Conservation (phyloP, 2,329 filamentous ascomycete genomes). For the Beauveria sp. region DNA sequence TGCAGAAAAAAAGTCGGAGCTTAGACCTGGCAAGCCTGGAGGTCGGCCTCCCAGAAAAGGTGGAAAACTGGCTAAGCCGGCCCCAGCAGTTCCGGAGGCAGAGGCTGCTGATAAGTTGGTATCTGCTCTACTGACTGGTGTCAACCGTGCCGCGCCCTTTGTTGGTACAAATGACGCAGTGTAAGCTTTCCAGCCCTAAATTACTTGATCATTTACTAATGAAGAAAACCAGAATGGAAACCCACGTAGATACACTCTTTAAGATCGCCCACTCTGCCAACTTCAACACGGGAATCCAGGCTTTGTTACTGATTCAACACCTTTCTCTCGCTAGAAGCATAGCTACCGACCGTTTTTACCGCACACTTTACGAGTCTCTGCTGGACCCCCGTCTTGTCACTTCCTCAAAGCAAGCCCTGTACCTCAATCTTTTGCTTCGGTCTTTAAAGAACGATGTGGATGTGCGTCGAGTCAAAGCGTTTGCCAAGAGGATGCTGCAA, state of each 20-base stretch:
- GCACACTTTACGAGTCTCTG: conserved; percentile 89
- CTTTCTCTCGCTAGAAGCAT: conserved; percentile 73
- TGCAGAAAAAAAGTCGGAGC: conserved; percentile 14
- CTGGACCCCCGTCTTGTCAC: conserved; percentile 80
- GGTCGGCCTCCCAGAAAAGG: conserved; percentile 19
- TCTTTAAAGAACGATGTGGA: conserved; percentile 87
- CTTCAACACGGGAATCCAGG: conserved; percentile 97
- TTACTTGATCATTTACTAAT: background rate
- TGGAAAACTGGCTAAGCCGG: conserved; percentile 19
- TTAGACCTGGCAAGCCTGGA: conserved; percentile 8
- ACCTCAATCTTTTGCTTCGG: conserved; percentile 84
- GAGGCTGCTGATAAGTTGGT: conserved; percentile 74
- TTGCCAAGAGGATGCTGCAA: conserved; percentile 88
- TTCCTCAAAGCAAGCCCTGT: conserved; percentile 92
- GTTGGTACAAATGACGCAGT: conserved; percentile 70
- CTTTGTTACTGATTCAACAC: conserved; percentile 90
- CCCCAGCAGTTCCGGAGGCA: conserved; percentile 53
- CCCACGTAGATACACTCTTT: conserved; percentile 90
- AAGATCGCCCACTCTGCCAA: conserved; percentile 95
- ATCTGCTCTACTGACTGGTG: conserved; percentile 83
- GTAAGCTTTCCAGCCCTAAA: conserved; percentile 34
- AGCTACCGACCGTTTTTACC: conserved; percentile 84
- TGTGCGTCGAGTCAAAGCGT: conserved; percentile 86
- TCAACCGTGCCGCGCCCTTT: conserved; percentile 94
- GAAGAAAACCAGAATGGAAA: conserved; percentile 53